phyloP scores from a whole-genome alignment of 83 land plant species.

The Larix sibirica region DNA sequence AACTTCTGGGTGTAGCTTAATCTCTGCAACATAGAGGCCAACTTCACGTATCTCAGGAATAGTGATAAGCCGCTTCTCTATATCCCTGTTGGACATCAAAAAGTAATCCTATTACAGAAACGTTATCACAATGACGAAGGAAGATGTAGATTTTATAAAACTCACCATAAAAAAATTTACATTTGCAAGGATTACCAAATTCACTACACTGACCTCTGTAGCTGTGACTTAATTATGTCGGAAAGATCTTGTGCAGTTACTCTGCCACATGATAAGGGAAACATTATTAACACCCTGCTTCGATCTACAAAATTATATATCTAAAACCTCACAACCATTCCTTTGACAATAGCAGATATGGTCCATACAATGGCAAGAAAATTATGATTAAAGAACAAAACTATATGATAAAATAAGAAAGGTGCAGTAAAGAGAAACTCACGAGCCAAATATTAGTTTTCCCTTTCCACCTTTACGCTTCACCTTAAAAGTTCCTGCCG shows the following conservation, averaged over 20 bases:
- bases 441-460: conserved; percentile 94
- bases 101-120: not conserved
- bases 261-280: conserved; percentile 34
- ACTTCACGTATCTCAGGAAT: conserved; percentile 94
- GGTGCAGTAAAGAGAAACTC: conserved; percentile 18
- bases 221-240: conserved; percentile 89
- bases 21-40: conserved; percentile 88
- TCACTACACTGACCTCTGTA: conserved; percentile 55
- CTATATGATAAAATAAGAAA: too few species aligned
- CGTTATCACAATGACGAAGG: not conserved
- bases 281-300: not conserved
- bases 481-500: conserved; percentile 83
- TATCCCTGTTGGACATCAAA: conserved; percentile 47
- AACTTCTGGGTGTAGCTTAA: conserved; percentile 94
- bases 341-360: not conserved
- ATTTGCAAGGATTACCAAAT: not conserved
- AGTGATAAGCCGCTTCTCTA: conserved; percentile 80
- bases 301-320: not conserved
- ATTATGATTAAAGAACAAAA: not conserved
- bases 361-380: not conserved
- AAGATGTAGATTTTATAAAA: not conserved
- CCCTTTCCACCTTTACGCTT: conserved; percentile 84
- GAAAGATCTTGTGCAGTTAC: conserved; percentile 93
- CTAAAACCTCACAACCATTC: not conserved
- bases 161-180: not conserved